Evolutionary conservation across 208 protist species (phyloP), one percentile per base, ranked within the genome.

Genomic region (Trypanosoma melophagium): DNA sequence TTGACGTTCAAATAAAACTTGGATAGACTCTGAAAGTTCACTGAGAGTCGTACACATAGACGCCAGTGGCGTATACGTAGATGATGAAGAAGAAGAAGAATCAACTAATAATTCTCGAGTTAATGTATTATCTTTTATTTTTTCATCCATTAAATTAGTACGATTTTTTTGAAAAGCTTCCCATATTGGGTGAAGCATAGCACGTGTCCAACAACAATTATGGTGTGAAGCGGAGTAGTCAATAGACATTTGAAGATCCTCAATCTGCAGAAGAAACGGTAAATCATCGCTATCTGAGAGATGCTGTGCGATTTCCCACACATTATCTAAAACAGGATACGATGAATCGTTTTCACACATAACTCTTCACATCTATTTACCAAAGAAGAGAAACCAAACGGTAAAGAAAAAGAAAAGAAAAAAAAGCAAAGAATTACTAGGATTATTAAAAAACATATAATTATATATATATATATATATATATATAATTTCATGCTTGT

Each of bases 121-220:
- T 17, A 21, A 25, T 45, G 56, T 17, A 38, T 50, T 38, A 40
- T 5, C 38, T 0, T 22, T 13, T 0, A 44, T 53, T 55, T 65
- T 41, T 8, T 53, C 12, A 3, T 19, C 7, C 7, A 59, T 59
- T 28, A 28, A 12, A 19, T 19, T 38, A 25, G 24, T 17, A 7
- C 25, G 19, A 19, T 25, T 44, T 60, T 28, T 19, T 5, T 47
- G 14, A 16, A 75, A 55, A 9, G 31, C 19, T n/a, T 60, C 24
- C 69, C 69, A 75, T 35, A 75, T 22, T 28, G 80, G 62, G 16
- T 84, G 72, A 0, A 90, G 60, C 38, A 90, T 69, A n/a, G 69
- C 64, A 14, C 84, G 80, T 22, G 84, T 70, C 80, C 80, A 90
- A 64, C 84, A 90, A 60, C 84, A 90, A 9, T 62, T n/a, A 28